phyloP scores from a whole-genome alignment of 73 alveolate species.

The Stentor roeselii region DNA sequence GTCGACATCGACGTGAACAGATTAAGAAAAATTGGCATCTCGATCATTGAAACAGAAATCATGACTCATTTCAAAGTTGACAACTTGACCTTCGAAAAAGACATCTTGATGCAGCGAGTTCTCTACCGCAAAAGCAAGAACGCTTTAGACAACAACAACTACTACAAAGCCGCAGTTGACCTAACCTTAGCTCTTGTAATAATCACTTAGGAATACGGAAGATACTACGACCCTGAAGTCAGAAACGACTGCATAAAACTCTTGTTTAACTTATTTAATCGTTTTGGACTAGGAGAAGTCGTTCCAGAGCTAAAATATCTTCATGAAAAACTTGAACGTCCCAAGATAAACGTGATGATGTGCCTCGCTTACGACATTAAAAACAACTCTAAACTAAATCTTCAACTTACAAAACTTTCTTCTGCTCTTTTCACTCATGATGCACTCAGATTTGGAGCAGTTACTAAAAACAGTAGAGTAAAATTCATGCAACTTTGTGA shows the following conservation, averaged over 20 bases:
- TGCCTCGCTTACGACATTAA: not conserved
- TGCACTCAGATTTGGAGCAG: not conserved
- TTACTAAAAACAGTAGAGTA: not conserved
- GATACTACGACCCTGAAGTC: constrained; percentile 2
- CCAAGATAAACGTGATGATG: not conserved
- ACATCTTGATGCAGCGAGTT: not conserved
- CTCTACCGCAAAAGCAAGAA: constrained; percentile 2
- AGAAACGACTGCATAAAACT: not conserved
- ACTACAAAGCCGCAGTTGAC: not conserved
- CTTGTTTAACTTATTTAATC: not conserved
- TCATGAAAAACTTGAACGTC: not conserved
- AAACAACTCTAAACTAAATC: not conserved
- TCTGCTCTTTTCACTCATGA: not conserved
- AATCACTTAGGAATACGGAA: not conserved
- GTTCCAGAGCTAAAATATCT: not conserved
- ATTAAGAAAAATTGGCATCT: not conserved
- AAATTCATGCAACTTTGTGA: not conserved
- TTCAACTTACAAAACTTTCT: not conserved
- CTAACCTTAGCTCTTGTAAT: constrained; percentile 7
- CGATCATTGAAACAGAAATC: not conserved
- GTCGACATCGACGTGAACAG: not conserved
- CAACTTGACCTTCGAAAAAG: not conserved
- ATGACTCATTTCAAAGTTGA: constrained; percentile 5
- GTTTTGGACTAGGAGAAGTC: not conserved
- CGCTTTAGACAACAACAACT: not conserved